A percentile compares a stretch with the other conserved stretches of the same genome.
Evolutionary conservation across 1,139 yeast species (phyloP).

Genomic region (Saccharomyces hybrid): DNA sequence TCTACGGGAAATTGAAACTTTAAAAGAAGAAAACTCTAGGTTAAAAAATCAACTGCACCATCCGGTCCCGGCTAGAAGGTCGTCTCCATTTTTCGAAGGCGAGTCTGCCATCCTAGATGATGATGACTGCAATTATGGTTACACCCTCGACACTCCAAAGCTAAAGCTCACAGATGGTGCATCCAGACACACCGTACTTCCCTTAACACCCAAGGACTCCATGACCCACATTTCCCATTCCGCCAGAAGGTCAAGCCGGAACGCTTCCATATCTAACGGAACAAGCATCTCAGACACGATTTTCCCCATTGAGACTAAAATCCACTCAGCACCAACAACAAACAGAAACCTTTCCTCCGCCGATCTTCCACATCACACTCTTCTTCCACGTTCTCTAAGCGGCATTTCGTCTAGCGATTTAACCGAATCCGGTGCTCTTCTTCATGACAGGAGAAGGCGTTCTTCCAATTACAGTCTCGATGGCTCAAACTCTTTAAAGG

Average conservation of each 20-base stretch:
- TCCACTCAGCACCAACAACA: neutral
- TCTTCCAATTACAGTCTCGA: neutral
- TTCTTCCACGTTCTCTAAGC: neutral
- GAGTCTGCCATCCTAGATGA: neutral
- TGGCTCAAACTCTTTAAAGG: neutral
- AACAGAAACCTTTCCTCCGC: neutral
- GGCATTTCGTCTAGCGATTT: neutral
- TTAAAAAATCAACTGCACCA: conserved; percentile 6
- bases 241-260: neutral
- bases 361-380: neutral
- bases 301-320: neutral
- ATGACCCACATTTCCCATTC: neutral
- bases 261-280: neutral
- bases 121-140: neutral
- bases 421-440: neutral
- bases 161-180: neutral
- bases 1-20: conserved; percentile 46
- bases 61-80: neutral
- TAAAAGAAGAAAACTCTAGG: conserved; percentile 44
- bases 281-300: neutral
- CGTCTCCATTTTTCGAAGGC: neutral
- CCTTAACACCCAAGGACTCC: neutral
- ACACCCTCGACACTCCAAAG: neutral
- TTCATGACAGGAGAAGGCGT: neutral
- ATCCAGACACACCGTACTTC: neutral